Evolutionary conservation across 2,329 filamentous ascomycete genomes (phyloP).

Genomic region (Fusarium virguliforme): DNA sequence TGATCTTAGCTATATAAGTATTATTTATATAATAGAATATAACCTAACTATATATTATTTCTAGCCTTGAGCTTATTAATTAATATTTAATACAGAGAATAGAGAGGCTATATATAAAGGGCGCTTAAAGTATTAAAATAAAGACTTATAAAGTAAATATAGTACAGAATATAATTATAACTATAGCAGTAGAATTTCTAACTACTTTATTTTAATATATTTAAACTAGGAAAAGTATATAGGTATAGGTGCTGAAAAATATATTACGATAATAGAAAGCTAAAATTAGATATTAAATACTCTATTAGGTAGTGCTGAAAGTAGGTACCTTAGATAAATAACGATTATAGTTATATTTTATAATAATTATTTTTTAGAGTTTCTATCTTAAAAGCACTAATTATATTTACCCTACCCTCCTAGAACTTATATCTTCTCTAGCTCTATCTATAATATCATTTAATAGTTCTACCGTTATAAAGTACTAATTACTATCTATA

Average conservation of each 20-base stretch:
- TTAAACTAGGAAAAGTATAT: background rate
- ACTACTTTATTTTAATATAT: background rate
- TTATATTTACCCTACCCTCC: background rate
- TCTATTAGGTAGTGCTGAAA: background rate
- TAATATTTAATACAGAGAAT: background rate
- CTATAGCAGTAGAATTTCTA: background rate
- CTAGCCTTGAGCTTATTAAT: background rate
- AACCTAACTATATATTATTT: background rate
- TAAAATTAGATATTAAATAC: background rate
- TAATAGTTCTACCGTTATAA: background rate
- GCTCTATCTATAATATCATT: background rate
- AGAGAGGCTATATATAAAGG: background rate
- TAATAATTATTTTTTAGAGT: background rate
- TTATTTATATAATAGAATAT: background rate
- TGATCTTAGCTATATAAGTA: background rate
- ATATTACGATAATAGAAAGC: background rate
- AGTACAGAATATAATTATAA: background rate
- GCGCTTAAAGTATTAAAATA: background rate
- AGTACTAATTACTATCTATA: conserved; percentile 2
- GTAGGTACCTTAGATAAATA: background rate
- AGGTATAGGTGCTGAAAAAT: background rate
- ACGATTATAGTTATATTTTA: background rate
- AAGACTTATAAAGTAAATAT: background rate
- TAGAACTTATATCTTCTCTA: background rate
- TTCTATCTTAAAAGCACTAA: background rate